These are phyloP conservation scores for Saccharomycopsis synnaedendra DNA, from an alignment of 805 yeast genomes.

Conservation along the genomic window DNA sequence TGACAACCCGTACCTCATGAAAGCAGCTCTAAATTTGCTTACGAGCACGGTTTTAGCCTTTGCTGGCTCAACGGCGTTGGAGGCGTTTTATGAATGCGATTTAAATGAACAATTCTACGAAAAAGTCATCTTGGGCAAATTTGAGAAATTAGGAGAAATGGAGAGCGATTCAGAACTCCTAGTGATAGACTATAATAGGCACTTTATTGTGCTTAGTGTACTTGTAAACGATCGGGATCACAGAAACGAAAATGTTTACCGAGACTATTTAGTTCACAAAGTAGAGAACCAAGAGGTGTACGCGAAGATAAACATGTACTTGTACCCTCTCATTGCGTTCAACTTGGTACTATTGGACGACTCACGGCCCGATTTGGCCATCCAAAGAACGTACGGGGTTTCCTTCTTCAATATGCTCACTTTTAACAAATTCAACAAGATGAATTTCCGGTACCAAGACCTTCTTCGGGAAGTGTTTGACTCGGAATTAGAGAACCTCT, in stretches of 20 bases:
- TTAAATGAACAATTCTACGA: slow-evolving; percentile 5
- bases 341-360: slow-evolving; percentile 13
- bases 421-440: slow-evolving; percentile 14
- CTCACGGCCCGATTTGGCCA: slow-evolving; percentile 10
- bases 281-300: background rate
- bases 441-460: slow-evolving; percentile 10
- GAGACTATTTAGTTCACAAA: background rate
- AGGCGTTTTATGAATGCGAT: slow-evolving; percentile 1
- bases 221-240: slow-evolving; percentile 5
- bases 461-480: slow-evolving; percentile 1
- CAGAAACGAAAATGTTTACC: slow-evolving; percentile 1
- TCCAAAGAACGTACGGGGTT: slow-evolving; percentile 4
- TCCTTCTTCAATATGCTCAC: slow-evolving; percentile 16
- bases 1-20: background rate
- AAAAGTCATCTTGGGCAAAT: background rate
- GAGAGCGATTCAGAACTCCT: background rate
- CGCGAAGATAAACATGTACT: background rate
- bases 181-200: slow-evolving; percentile 12
- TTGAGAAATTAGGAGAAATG: background rate
- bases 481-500: slow-evolving; percentile 4
- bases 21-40: slow-evolving; percentile 8
- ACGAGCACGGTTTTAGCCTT: slow-evolving; percentile 5
- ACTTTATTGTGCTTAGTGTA: slow-evolving; percentile 6
- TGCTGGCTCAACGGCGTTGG: slow-evolving; percentile 4
- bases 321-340: slow-evolving; percentile 8